phyloP scores from a whole-genome alignment of 1,284 basidiomycete genomes.

The Ustilago trichophora region DNA sequence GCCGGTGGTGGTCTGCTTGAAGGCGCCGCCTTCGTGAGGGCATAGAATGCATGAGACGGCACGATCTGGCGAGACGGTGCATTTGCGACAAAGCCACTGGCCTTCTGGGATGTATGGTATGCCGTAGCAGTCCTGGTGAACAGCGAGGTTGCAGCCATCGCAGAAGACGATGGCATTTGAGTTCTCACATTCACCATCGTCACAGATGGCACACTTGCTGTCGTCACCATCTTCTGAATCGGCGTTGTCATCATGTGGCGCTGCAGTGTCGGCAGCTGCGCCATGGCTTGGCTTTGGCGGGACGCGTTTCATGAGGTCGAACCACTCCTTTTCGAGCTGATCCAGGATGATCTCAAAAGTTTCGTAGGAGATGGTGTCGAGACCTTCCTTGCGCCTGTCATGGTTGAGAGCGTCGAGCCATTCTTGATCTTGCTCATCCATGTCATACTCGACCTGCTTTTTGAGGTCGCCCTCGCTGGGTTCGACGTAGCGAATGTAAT shows the following conservation, averaged over 20 bases:
- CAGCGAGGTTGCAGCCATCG: slow-evolving; percentile 97
- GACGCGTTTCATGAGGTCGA: slow-evolving; percentile 74
- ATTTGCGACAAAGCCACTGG: slow-evolving; percentile 98
- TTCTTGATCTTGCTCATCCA: slow-evolving; percentile 99
- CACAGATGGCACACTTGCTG: slow-evolving; percentile 91
- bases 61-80: slow-evolving; percentile 95
- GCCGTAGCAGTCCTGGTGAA: slow-evolving; percentile 99
- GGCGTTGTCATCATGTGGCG: slow-evolving; percentile 35
- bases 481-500: slow-evolving; percentile 91
- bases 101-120: slow-evolving; percentile 99
- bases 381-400: slow-evolving; percentile 81
- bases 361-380: slow-evolving; percentile 75
- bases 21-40: slow-evolving; percentile 95
- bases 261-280: slow-evolving; percentile 20
- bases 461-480: slow-evolving; percentile 91
- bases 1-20: slow-evolving; percentile 93
- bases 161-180: slow-evolving; percentile 99
- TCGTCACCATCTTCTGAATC: slow-evolving; percentile 58
- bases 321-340: slow-evolving; percentile 98
- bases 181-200: slow-evolving; percentile 98
- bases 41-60: slow-evolving; percentile 93
- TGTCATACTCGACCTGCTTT: slow-evolving; percentile 96
- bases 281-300: slow-evolving; percentile 41
- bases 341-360: slow-evolving; percentile 97
- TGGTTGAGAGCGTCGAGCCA: slow-evolving; percentile 89